phyloP scores from a whole-genome alignment of 129 eudicot species.

The Arctium minus region DNA sequence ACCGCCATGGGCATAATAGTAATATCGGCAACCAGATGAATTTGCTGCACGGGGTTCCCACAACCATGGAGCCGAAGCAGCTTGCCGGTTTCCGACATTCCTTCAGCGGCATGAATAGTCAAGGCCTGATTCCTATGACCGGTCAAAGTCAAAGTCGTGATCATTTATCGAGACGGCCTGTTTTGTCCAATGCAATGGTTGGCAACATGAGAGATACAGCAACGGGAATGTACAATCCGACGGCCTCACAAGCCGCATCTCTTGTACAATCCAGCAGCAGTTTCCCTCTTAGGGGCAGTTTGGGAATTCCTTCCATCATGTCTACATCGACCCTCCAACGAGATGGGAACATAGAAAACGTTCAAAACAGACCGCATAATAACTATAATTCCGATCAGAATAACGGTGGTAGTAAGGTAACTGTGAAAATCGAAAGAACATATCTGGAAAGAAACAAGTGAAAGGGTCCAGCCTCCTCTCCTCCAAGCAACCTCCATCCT shows the following conservation, averaged over 20 bases:
- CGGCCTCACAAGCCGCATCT: slow-evolving; percentile 40
- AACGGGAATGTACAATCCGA: background rate
- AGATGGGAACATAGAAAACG: slow-evolving; percentile 34
- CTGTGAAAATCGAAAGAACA: background rate
- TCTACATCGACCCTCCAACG: slow-evolving; percentile 39
- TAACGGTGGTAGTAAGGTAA: slow-evolving; percentile 26
- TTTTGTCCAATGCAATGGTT: slow-evolving; percentile 27
- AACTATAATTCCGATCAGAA: slow-evolving; percentile 23
- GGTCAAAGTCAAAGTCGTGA: slow-evolving; percentile 29
- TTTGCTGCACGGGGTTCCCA: slow-evolving; percentile 79
- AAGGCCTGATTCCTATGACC: slow-evolving; percentile 31
- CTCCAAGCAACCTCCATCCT: no score
- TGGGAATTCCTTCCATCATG: slow-evolving; percentile 23
- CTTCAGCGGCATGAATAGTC: slow-evolving; percentile 38
- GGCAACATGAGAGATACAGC: background rate
- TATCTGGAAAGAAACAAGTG: no score
- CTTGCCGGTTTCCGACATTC: slow-evolving; percentile 56
- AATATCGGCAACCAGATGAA: slow-evolving; percentile 45
- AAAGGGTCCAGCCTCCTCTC: no score
- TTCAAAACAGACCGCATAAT: slow-evolving; percentile 45
- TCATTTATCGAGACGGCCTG: slow-evolving; percentile 37
- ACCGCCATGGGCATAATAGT: slow-evolving; percentile 31
- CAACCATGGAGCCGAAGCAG: slow-evolving; percentile 77
- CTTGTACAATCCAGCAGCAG: slow-evolving; percentile 42
- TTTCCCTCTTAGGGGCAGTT: slow-evolving; percentile 30